Evolutionary conservation across 805 yeast species (phyloP).

Genomic region (Teunomyces funiuensis): DNA sequence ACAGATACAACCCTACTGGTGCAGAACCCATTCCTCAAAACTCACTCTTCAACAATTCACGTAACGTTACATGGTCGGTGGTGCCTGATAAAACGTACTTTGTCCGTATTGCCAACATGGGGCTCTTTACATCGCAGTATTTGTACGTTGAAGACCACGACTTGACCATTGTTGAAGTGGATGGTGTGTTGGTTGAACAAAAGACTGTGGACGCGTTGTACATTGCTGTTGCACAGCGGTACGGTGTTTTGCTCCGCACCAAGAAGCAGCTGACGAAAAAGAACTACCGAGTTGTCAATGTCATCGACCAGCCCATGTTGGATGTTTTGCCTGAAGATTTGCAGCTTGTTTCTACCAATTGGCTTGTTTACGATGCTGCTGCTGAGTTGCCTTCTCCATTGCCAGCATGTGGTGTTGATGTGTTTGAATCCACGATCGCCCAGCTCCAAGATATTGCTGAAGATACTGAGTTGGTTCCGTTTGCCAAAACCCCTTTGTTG

Average conservation of each 20-base stretch:
- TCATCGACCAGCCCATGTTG: conserved; percentile 65
- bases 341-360: conserved; percentile 53
- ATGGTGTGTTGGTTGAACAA: conserved; percentile 59
- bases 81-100: conserved; percentile 62
- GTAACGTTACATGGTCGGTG: conserved; percentile 54
- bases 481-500: conserved; percentile 47
- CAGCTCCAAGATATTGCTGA: conserved; percentile 47
- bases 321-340: conserved; percentile 65
- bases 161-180: conserved; percentile 42
- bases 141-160: conserved; percentile 43
- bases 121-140: conserved; percentile 68
- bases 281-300: conserved; percentile 62
- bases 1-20: conserved; percentile 77
- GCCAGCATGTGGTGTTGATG: conserved; percentile 28
- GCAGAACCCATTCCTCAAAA: conserved; percentile 80
- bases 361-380: conserved; percentile 48
- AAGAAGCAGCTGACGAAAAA: conserved; percentile 33
- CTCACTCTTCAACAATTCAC: conserved; percentile 62
- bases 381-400: conserved; percentile 28
- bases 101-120: conserved; percentile 63
- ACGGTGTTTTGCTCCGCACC: conserved; percentile 65
- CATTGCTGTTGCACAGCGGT: conserved; percentile 79
- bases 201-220: conserved; percentile 54
- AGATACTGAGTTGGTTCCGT: conserved; percentile 75
- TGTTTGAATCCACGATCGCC: conserved; percentile 36